Conservation (phyloP, 371 early-diverging fungal species). For the Mortierella sp. region DNA sequence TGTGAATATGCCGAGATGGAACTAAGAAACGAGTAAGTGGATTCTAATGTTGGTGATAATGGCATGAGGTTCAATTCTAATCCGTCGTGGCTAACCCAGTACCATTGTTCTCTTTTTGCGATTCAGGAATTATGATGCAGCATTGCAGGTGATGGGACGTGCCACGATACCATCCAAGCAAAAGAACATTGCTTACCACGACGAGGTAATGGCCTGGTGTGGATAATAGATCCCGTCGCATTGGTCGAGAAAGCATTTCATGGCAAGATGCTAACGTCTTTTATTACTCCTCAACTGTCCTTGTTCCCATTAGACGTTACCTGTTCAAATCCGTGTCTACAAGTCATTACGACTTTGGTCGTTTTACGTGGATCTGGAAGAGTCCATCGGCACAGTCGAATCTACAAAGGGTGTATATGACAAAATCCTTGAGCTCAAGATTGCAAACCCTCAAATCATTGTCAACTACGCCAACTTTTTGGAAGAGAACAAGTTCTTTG, state of each 20-base stretch:
- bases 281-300: too few relatives aligned
- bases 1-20: conserved; percentile 94
- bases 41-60: background rate
- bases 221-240: too few relatives aligned
- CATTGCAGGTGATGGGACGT: conserved; percentile 51
- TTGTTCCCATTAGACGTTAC: conserved; percentile 59
- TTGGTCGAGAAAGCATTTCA: too few relatives aligned
- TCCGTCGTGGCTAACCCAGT: too few relatives aligned
- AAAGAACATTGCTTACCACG: conserved; percentile 61
- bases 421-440: conserved; percentile 89
- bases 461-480: conserved; percentile 94
- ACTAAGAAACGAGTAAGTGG: conserved; percentile 72
- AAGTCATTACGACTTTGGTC: conserved; percentile 93
- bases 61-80: too few relatives aligned
- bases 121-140: conserved; percentile 46
- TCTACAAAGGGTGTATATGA: conserved; percentile 91
- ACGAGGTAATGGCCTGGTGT: conserved; percentile 56
- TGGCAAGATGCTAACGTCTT: too few relatives aligned
- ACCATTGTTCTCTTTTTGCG: background rate
- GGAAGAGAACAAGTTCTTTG: conserved; percentile 90
- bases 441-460: conserved; percentile 94
- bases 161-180: conserved; percentile 54
- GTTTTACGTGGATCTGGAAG: conserved; percentile 94
- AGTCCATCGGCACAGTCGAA: conserved; percentile 88
- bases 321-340: conserved; percentile 88